phyloP scores from a whole-genome alignment of 768 basidiomycete species.

The Trametes cingulata region DNA sequence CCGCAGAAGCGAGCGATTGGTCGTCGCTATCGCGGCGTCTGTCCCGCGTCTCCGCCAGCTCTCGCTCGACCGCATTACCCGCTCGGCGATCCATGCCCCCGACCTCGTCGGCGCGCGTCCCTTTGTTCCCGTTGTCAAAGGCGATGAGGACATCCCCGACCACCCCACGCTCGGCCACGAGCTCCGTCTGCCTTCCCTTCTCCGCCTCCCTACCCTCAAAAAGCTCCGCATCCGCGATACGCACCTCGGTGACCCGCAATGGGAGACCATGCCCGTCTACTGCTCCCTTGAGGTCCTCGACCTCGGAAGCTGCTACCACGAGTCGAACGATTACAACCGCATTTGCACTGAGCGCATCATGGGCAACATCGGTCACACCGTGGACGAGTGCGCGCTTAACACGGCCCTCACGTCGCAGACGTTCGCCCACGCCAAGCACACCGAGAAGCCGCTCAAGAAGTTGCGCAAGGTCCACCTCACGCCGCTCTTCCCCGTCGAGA shows the following conservation, averaged over 20 bases:
- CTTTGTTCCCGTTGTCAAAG: constrained; percentile 58
- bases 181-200: constrained; percentile 64
- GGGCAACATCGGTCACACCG: constrained; percentile 54
- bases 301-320: constrained; percentile 54
- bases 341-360: constrained; percentile 61
- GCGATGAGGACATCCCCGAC: constrained; percentile 59
- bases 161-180: constrained; percentile 53
- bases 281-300: constrained; percentile 59
- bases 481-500: constrained; percentile 62
- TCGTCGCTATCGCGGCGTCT: constrained; percentile 66
- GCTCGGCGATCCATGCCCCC: constrained; percentile 65
- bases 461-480: constrained; percentile 60
- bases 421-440: constrained; percentile 37
- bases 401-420: constrained; percentile 43
- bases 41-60: constrained; percentile 56
- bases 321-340: constrained; percentile 52
- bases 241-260: constrained; percentile 63
- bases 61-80: constrained; percentile 61
- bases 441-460: constrained; percentile 48
- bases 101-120: constrained; percentile 56
- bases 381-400: constrained; percentile 56
- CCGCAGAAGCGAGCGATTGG: constrained; percentile 64
- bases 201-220: constrained; percentile 60
- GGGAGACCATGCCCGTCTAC: constrained; percentile 51
- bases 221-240: constrained; percentile 68